phyloP scores from a whole-genome alignment of 345 rosid genomes.

The Camelina neglecta region DNA sequence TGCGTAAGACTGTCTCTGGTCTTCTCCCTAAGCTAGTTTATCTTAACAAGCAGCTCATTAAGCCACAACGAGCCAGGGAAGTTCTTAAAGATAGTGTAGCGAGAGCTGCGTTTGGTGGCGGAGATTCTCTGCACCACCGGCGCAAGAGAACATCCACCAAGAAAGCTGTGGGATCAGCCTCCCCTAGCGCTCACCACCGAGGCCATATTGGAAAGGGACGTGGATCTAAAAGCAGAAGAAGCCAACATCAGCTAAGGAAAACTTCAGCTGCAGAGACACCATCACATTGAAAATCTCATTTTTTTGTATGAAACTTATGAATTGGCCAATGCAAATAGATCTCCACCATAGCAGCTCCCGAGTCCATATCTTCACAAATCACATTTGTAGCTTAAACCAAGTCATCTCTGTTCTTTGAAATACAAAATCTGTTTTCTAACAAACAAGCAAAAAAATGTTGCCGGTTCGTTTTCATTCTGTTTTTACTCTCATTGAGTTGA shows the following conservation, averaged over 20 bases:
- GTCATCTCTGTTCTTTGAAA: neutral
- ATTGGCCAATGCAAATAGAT: conserved; percentile 2
- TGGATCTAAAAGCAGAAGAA: conserved; percentile 45
- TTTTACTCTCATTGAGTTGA: neutral
- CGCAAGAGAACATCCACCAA: conserved; percentile 39
- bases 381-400: too few relatives aligned
- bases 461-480: neutral
- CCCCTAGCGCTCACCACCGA: conserved; percentile 43
- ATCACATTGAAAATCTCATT: conserved; percentile 13
- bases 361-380: too few relatives aligned
- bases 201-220: conserved; percentile 32
- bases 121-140: conserved; percentile 35
- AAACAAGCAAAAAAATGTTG: too few relatives aligned
- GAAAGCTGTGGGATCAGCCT: conserved; percentile 38
- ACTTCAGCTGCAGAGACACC: conserved; percentile 33
- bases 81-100: conserved; percentile 74
- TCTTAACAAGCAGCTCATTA: conserved; percentile 81
- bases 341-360: neutral
- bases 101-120: conserved; percentile 70
- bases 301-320: neutral
- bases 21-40: conserved; percentile 83
- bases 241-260: conserved; percentile 42
- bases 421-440: too few relatives aligned
- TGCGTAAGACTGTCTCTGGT: conserved; percentile 69
- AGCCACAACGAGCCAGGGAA: conserved; percentile 78